A percentile compares a stretch with the other conserved stretches of the same genome.
phyloP scores from a whole-genome alignment of 2,329 filamentous ascomycete genomes.

The Monilinia fructicola region DNA sequence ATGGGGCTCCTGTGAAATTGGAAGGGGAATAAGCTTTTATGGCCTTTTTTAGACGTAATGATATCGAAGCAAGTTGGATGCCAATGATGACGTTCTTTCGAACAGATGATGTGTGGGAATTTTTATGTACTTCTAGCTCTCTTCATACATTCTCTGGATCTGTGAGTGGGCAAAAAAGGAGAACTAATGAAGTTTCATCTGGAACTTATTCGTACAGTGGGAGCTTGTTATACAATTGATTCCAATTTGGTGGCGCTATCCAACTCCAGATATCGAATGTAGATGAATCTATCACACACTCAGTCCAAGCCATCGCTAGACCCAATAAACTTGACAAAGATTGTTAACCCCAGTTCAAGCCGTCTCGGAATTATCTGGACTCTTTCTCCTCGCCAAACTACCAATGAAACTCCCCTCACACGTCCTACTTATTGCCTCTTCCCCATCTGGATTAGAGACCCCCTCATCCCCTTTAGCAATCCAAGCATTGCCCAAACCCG shows the following conservation, averaged over 20 bases:
- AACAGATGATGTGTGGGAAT: too few relatives aligned
- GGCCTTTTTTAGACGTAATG: too few relatives aligned
- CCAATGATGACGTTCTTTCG: too few relatives aligned
- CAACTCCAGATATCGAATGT: background rate
- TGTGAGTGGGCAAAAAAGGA: background rate
- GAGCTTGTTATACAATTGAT: background rate
- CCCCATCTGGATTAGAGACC: constrained; percentile 18
- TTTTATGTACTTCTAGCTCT: too few relatives aligned
- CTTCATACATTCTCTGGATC: background rate
- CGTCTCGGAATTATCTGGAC: background rate
- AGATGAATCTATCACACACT: background rate
- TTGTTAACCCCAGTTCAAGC: background rate
- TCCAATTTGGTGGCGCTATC: background rate
- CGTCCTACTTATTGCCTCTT: constrained; percentile 25
- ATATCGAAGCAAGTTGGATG: too few relatives aligned
- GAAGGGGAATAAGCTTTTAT: too few relatives aligned
- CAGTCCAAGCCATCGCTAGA: background rate
- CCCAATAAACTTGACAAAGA: background rate
- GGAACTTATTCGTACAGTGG: background rate
- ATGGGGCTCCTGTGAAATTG: too few relatives aligned
- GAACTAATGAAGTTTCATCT: background rate
- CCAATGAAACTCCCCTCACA: constrained; percentile 29
- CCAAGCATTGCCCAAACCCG: constrained; percentile 50
- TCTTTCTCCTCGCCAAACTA: constrained; percentile 19
- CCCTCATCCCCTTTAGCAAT: constrained; percentile 35